Evolutionary conservation across 169 alveolate species (phyloP), one percentile per base, ranked within the genome.

Genomic region (Cryptosporidium tyzzeri): DNA sequence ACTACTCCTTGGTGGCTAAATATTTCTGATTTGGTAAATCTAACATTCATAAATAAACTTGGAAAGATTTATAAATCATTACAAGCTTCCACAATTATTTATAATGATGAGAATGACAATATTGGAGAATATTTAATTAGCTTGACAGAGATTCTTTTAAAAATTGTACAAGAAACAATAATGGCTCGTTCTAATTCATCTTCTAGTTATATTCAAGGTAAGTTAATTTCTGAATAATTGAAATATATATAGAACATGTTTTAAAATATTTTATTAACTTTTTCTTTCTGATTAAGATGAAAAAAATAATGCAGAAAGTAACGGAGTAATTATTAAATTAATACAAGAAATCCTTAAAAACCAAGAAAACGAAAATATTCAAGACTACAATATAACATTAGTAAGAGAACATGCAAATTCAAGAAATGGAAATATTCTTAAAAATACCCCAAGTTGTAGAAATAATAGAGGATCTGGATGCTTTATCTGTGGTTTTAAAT

Each of bases 1-100:
- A 31, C 50, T 53, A 31, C 86, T 23, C 86, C 86, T 23, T 73
- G 86, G 86, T 73, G 86, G 86, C 55, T 73, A n/a, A 59, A 73
- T 53, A 55, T 33, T 73, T 31, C 55, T 6, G 71, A 53, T 10
- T 29, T 73, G 23, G 16, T 73, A 18, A 73, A 53, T 10, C 23
- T 73, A 18, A 18, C 71, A 7, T n/a, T 73, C 23, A 21, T 73
- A 18, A 73, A 73, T 12, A 31, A 16, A 26, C 39, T 73, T 55
- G 86, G 86, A 2, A 31, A 35, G n/a, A 35, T 73, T 55, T 73
- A 73, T 51, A 73, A 58, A 21, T 53, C 48, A 16, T 16, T 53
- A 16, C 67, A 55, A 26, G 39, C n/a, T 23, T 55, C 35, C 0
- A 39, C 45, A 44, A 26, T 53, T 5, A 5, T 16, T 10, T 55